phyloP scores from a whole-genome alignment of 495 filamentous ascomycete species.

The Aspergillus egyptiacus region DNA sequence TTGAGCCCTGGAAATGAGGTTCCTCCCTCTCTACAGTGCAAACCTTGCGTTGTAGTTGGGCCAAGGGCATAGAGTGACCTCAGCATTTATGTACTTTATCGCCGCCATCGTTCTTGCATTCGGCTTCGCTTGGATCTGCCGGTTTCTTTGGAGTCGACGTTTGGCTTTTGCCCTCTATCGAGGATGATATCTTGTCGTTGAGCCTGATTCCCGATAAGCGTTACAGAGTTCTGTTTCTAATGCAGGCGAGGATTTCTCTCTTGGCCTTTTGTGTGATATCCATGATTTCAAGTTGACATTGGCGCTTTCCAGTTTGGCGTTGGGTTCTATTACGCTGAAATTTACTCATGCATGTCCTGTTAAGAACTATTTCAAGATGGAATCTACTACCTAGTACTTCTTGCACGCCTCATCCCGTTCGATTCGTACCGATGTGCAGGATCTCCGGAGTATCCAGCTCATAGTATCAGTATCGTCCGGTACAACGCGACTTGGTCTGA shows the following conservation, averaged over 20 bases:
- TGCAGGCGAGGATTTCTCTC: conserved; percentile 1
- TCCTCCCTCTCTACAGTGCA: background rate
- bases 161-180: conserved; percentile 3
- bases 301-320: conserved; percentile 37
- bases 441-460: background rate
- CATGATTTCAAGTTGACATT: conserved; percentile 25
- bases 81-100: conserved; percentile 30
- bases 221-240: conserved; percentile 14
- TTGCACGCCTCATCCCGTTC: too few relatives aligned
- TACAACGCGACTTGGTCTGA: too few relatives aligned
- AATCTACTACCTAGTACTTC: background rate
- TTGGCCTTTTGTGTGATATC: conserved; percentile 34
- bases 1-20: conserved; percentile 4
- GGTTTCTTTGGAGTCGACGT: conserved; percentile 7
- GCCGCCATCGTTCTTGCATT: conserved; percentile 26
- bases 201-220: conserved; percentile 19
- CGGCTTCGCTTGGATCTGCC: conserved; percentile 20
- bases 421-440: too few relatives aligned
- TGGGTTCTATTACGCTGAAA: conserved; percentile 15
- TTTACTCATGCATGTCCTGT: conserved; percentile 1
- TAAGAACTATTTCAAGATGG: background rate
- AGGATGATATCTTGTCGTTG: conserved; percentile 13
- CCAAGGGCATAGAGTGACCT: conserved; percentile 1
- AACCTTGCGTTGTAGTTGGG: conserved; percentile 4
- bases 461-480: too few relatives aligned